These are phyloP conservation scores for Teratosphaeriaceae sp. DNA, from an alignment of 2,329 filamentous ascomycete species.

Conservation along the genomic window DNA sequence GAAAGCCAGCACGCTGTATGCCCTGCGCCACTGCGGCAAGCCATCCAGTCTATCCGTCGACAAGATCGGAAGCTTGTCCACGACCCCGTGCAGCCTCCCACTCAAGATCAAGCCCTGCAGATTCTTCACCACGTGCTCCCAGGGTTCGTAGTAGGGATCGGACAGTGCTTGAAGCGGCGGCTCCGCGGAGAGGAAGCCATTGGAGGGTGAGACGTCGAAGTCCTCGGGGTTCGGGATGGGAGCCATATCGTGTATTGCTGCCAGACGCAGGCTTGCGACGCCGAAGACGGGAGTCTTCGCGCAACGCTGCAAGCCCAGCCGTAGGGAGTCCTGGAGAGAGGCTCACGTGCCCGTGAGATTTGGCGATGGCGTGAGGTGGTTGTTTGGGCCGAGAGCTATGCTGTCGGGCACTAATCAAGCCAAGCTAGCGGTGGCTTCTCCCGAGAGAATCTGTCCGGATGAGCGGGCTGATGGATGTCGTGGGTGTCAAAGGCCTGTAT, in stretches of 20 bases:
- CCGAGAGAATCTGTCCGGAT: too few relatives aligned
- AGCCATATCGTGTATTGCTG: constrained; percentile 33
- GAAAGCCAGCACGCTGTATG: constrained; percentile 72
- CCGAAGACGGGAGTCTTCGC: constrained; percentile 23
- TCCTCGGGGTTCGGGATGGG: constrained; percentile 53
- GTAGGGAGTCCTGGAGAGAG: constrained; percentile 6
- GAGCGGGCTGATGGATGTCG: too few relatives aligned
- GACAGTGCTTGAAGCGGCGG: constrained; percentile 73
- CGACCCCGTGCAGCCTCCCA: constrained; percentile 70
- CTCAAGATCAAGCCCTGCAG: constrained; percentile 82
- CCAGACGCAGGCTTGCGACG: constrained; percentile 32
- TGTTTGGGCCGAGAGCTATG: too few relatives aligned
- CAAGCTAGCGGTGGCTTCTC: too few relatives aligned
- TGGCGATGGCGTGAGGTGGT: neutral
- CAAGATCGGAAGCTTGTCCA: constrained; percentile 68
- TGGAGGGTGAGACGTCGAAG: constrained; percentile 69
- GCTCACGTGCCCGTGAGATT: neutral
- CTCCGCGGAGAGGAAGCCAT: constrained; percentile 83
- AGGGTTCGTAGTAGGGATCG: constrained; percentile 88
- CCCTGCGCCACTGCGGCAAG: constrained; percentile 76
- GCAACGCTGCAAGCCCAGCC: constrained; percentile 31
- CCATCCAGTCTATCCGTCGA: neutral
- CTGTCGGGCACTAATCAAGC: too few relatives aligned
- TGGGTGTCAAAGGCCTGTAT: too few relatives aligned
- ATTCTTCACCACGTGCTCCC: constrained; percentile 82